Conservation (phyloP, 306 rosid genomes). For the Hippophae tibetana region DNA sequence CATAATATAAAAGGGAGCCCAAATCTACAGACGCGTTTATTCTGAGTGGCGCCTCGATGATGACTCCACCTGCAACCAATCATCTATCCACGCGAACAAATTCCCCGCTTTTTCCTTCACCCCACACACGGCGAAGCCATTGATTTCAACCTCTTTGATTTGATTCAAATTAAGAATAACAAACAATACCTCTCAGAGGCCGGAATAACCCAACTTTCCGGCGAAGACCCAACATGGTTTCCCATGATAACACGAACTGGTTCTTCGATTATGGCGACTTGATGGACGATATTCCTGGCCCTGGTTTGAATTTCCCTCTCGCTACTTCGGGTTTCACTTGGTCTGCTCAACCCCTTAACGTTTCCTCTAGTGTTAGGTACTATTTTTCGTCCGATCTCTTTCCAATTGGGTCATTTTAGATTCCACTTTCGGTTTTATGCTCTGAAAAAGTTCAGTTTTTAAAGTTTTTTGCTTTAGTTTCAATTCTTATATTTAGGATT, state of each 20-base stretch:
- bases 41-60: too few species aligned
- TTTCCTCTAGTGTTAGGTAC: conserved; percentile 48
- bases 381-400: not conserved
- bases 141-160: conserved; percentile 10
- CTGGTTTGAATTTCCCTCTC: conserved; percentile 44
- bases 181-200: conserved; percentile 1
- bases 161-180: conserved; percentile 15
- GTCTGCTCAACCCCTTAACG: conserved; percentile 46
- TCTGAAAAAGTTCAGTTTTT: not conserved
- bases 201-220: conserved; percentile 20
- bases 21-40: too few species aligned
- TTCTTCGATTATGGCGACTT: conserved; percentile 54
- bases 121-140: conserved; percentile 12
- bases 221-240: conserved; percentile 43
- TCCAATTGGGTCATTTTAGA: not conserved
- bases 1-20: too few species aligned
- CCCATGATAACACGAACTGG: conserved; percentile 91
- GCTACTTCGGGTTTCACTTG: conserved; percentile 56
- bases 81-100: not conserved
- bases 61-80: too few species aligned
- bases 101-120: conserved; percentile 11
- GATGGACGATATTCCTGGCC: conserved; percentile 66
- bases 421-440: not conserved
- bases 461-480: not conserved
- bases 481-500: too few species aligned